Base-by-base conservation (phyloP, 139 green algal species). In the Edaphochlamys debaryana region DNA sequence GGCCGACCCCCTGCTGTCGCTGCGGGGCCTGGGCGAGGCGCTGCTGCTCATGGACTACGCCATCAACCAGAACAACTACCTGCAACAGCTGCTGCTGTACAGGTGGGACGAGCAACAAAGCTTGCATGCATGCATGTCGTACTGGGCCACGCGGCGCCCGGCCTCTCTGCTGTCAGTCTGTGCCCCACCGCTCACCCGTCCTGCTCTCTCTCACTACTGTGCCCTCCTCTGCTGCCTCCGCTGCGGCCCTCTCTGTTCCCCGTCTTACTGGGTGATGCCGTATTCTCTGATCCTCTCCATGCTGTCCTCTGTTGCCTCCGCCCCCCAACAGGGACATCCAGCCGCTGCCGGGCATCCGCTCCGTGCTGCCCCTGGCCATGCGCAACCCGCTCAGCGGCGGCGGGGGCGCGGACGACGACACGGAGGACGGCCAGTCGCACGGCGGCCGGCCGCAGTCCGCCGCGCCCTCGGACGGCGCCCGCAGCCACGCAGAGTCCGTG, bases 41-140 rank as follows among this genome's bases (percentile, higher is more conserved):
- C 82, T 96, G 48, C 67, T 83, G 48, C 80, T 93, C 29, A 92
- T 95, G 89, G 93, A 96, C 58, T 54, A 79, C 45, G 90, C 90
- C 29, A 72, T 93, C 38, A 82, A 85, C 67, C 91, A 95, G 74
- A 94, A 94, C 58, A 81, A 75, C 4, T 91, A 91, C 80, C 80
- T 92, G 66, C 87, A 89, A 20, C 88, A 94, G 87, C 84, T 96
- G 60, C 86, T 96, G 54, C 71, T 91, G 60, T 96, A 96, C 86
- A 91, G 88, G 85, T 91, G 54, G 3, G 84, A 17, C n/a, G n/a
- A n/a, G n/a, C n/a, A n/a, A n/a, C n/a, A n/a, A n/a, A n/a, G 29
- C 45, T 37, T 45, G 70, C 54, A 29, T 80, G 63, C 37, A 69
- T 40, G 8, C 50, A 58, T 19, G 20, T 58, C 23, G n/a, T n/a